Evolutionary conservation across 345 rosid species (phyloP).

Genomic region (Excoecaria agallocha): DNA sequence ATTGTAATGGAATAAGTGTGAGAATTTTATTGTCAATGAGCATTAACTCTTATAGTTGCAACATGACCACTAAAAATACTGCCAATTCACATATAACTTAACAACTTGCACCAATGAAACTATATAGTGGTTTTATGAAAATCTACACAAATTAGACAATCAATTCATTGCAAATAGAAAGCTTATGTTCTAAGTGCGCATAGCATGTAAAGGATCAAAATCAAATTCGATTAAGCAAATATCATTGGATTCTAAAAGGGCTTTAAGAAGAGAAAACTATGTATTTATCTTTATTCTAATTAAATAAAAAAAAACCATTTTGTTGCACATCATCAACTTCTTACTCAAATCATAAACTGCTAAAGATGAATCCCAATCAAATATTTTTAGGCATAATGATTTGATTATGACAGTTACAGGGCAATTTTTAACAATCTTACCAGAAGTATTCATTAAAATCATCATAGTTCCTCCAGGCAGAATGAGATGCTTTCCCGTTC

Average conservation of each 20-base stretch:
- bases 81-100: background rate
- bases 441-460: conserved; percentile 95
- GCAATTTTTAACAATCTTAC: conserved; percentile 35
- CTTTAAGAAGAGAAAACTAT: background rate
- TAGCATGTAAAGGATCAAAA: background rate
- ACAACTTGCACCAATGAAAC: background rate
- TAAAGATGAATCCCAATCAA: background rate
- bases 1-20: background rate
- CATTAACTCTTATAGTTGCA: too few species aligned
- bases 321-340: background rate
- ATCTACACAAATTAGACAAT: background rate
- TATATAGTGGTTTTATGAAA: background rate
- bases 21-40: too few species aligned
- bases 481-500: conserved; percentile 93
- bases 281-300: background rate
- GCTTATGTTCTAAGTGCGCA: background rate
- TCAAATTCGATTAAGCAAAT: background rate
- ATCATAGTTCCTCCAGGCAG: conserved; percentile 98
- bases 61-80: background rate
- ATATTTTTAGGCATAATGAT: background rate
- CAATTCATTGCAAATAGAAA: background rate
- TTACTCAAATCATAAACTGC: background rate
- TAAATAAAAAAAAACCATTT: background rate
- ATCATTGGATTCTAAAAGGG: background rate
- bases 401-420: background rate